Base-by-base conservation (phyloP, 352 stramenopile genomes). In the Globisporangium megalacanthum region DNA sequence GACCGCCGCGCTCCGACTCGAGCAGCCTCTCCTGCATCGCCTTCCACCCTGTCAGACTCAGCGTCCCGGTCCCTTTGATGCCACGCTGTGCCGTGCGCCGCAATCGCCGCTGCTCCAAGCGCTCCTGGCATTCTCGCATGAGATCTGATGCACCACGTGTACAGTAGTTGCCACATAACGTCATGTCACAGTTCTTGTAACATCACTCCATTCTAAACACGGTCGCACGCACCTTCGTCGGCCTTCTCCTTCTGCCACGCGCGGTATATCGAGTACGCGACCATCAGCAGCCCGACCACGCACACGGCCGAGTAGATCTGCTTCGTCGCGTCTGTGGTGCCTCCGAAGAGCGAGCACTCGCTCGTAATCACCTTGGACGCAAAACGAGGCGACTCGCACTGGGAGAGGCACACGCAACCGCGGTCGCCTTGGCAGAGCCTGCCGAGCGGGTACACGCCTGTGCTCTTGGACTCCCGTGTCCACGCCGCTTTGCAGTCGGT, bases 11-110 rank as follows among this genome's bases (percentile, higher is more conserved):
- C 58, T 75, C 68, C 0, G 53, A 59, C 15, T 49, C 35, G 2
- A 64, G 42, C 35, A 87, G 66, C 49, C 75, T 77, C 54, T 84
- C 66, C 5, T 70, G 77, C 49, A 83, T 66, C 20, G 73, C 68
- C 41, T 68, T 78, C 77, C 77, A 87, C 1, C 72, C 74, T 0
- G 61, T 66, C 11, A 87, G 65, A 1, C 51, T 68, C 7, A 87
- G 20, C 19, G 49, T 65, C 31, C 60, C 59, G 1, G 66, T 60
- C 1, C 77, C 68, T 29, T 53, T 62, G 1, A 59, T 58, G 10
- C 52, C 45, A 8, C 46, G 56, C 46, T 61, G 51, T 0, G 61
- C 58, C 8, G 50, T 19, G 36, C 52, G 56, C 17, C 54, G 54
- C 6, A 17, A 17, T 9, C 52, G 45, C 15, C 39, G 53, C 41